Evolutionary conservation across 2,329 filamentous ascomycete genomes (phyloP).

Genomic region (Fusarium sp.): DNA sequence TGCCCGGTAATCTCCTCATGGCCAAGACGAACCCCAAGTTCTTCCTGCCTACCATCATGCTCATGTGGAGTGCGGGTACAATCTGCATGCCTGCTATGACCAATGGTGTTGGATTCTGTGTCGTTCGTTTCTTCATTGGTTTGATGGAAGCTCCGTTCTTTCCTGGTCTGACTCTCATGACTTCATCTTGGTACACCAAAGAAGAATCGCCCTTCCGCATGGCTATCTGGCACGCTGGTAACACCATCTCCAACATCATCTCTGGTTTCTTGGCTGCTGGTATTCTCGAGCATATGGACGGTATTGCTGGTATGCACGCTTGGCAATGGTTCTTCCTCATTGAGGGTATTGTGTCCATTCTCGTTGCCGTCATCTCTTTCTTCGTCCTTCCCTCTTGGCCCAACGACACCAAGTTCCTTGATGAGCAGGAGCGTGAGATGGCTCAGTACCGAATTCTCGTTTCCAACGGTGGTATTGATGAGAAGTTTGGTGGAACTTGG

Average conservation of each 20-base stretch:
- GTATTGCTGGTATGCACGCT: constrained; percentile 48
- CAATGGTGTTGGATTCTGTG: constrained; percentile 43
- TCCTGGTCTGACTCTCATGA: constrained; percentile 50
- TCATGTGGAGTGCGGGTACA: constrained; percentile 57
- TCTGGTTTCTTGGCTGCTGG: constrained; percentile 59
- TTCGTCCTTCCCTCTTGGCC: constrained; percentile 51
- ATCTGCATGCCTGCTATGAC: constrained; percentile 58
- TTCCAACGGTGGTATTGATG: constrained; percentile 52
- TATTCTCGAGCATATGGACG: constrained; percentile 58
- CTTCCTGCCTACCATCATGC: constrained; percentile 54
- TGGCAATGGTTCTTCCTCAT: constrained; percentile 60
- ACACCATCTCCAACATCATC: constrained; percentile 58
- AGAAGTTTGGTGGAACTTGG: constrained; percentile 54
- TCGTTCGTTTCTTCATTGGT: constrained; percentile 50
- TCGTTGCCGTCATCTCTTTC: constrained; percentile 49
- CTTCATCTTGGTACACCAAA: constrained; percentile 61
- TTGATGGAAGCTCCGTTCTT: constrained; percentile 56
- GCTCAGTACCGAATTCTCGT: constrained; percentile 53
- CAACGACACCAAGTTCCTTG: constrained; percentile 50
- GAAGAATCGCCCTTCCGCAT: constrained; percentile 58
- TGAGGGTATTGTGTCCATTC: constrained; percentile 49
- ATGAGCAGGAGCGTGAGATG: constrained; percentile 54
- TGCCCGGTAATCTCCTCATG: constrained; percentile 60
- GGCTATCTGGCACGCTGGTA: constrained; percentile 60
- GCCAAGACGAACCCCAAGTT: constrained; percentile 54